Conservation (phyloP, 345 rosid species). For the Eucalyptus viminalis region DNA sequence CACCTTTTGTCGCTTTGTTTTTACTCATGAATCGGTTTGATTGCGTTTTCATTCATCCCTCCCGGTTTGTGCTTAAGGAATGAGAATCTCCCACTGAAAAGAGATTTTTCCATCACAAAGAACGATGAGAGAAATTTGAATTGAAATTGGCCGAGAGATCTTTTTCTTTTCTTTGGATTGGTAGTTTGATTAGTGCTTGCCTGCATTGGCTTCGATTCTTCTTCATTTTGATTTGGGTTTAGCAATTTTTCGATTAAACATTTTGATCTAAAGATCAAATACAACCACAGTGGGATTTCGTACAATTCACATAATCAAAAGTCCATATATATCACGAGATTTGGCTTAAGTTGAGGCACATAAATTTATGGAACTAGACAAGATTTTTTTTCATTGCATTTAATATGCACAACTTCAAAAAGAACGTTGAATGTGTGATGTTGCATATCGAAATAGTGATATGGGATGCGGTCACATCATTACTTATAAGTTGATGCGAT, state of each 20-base stretch:
- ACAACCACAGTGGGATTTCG: neutral
- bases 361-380: neutral
- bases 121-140: neutral
- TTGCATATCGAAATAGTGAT: neutral
- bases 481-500: neutral
- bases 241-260: neutral
- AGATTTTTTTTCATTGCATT: neutral
- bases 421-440: neutral
- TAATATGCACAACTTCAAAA: fast-evolving
- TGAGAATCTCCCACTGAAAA: neutral
- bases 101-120: neutral
- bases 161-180: neutral
- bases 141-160: neutral
- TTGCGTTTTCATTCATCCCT: neutral
- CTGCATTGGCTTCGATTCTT: neutral
- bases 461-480: fast-evolving
- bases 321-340: neutral
- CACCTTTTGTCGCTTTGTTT: neutral
- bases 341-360: neutral
- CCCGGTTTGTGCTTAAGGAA: neutral
- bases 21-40: neutral
- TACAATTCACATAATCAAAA: no score
- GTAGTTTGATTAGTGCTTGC: fast-evolving
- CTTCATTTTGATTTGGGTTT: neutral
- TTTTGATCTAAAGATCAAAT: neutral